Base-by-base conservation (phyloP, 139 green algal species). In the Spirogloea muscicola region DNA sequence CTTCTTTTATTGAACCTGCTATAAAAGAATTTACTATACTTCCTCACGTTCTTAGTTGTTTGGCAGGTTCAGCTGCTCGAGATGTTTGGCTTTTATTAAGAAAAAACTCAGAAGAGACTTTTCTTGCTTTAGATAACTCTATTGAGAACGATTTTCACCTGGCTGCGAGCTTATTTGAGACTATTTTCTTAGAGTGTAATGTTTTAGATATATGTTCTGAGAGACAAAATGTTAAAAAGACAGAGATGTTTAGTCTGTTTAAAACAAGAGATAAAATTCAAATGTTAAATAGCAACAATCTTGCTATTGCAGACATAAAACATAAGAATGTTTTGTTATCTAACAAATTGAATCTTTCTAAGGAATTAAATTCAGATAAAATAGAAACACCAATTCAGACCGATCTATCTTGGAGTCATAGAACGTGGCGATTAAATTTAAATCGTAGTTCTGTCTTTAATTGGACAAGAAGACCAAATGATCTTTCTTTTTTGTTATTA, bases 11-110 rank as follows among this genome's bases (percentile, higher is more conserved):
- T 34, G 29, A 58, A 3, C 29, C 48, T 34, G 29, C 48, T 58
- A 25, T 58, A 34, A 58, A n/a, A 63, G 52, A 63, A 63, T 63
- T 63, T 27, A 37, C 52, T 42, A 63, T 63, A 39, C n/a, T 63
- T 37, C 38, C 52, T 63, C 52, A 63, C 25, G 27, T 63, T 27
- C 10, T 63, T 42, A 63, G 39, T 51, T 27, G 52, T 63, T 63
- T 63, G 39, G 52, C 52, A 42, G 52, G 52, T 63, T 63, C 52
- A 39, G 25, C 52, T 16, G 52, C 52, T 63, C 52, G 52, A 63
- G 52, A 63, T 63, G 52, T 33, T 27, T 63, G 52, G 52, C 38
- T 63, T 63, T 63, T 27, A 33, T 63, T n/a, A n/a, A 63, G 18
- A 63, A 63, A 27, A 63, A 63, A 63, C n/a, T 39, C 52, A 34